Evolutionary conservation across 768 basidiomycete genomes (phyloP), one percentile per base, ranked within the genome.

Genomic region (Rhodotorula sphaerocarpa): DNA sequence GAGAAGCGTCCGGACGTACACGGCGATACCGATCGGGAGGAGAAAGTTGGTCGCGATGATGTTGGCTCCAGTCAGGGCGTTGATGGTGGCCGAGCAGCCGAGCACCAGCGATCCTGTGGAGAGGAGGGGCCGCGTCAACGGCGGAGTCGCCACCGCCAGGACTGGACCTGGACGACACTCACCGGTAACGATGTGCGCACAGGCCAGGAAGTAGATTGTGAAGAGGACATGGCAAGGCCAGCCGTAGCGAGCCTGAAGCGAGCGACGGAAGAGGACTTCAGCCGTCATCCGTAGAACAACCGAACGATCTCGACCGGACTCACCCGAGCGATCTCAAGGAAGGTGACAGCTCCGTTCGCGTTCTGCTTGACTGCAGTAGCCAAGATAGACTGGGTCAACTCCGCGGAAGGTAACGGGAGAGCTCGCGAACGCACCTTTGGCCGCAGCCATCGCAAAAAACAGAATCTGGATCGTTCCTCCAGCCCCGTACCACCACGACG

Each of bases 61-160:
- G 88, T 90, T 65, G 88, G 81, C 21, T 0, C 90, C 91, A 0
- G 91, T 91, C 64, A 96, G 74, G 67, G 83, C 83, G 0, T 84
- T 85, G 47, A 96, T 90, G 1, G 91, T 92, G 0, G 91, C 91
- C 86, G 18, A 87, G 85, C 78, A 85, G 86, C 88, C 16, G 85
- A 87, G 52, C 11, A 70, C 21, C 5, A 46, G 34, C 2, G 47
- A 33, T 9, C 50, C 36, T 39, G 36, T n/a, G n/a, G n/a, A n/a
- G 16, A 39, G 21, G 11, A 44, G 21, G 12, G 43, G 34, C 5
- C 33, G 25, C 9, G 27, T 33, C 34, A n/a, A n/a, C n/a, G n/a
- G n/a, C n/a, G n/a, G n/a, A n/a, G n/a, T n/a, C n/a, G n/a, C n/a
- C n/a, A n/a, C n/a, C 43, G 34, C 12, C 20, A 42, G 27, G 36